These are phyloP conservation scores for Mucor circinelloides DNA, from an alignment of 371 early-diverging fungal genomes.

Conservation along the genomic window DNA sequence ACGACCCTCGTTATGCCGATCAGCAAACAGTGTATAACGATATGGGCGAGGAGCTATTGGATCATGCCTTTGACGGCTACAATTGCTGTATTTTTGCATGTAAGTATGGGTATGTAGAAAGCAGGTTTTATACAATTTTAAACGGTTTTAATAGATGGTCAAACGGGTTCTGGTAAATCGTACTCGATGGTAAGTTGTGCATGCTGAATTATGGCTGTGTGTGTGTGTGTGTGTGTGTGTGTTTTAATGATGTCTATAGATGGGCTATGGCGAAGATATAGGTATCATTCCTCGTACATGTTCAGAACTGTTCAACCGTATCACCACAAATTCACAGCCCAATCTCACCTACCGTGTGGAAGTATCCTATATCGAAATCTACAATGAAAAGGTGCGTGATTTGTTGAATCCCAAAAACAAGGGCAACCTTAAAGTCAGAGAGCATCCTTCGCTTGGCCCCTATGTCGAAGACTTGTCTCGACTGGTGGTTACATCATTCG, in stretches of 20 bases:
- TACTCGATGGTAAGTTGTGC: slow-evolving; percentile 83
- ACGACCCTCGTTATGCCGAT: slow-evolving; percentile 69
- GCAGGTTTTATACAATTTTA: background rate
- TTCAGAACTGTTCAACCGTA: slow-evolving; percentile 75
- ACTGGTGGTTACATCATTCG: slow-evolving; percentile 77
- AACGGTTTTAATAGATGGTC: slow-evolving; percentile 64
- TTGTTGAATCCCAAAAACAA: slow-evolving; percentile 81
- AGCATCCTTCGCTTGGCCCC: slow-evolving; percentile 89
- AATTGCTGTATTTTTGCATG: slow-evolving; percentile 90
- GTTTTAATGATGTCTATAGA: slow-evolving; percentile 24
- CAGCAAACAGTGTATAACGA: slow-evolving; percentile 79
- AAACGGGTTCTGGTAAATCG: slow-evolving; percentile 86
- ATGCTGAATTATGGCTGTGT: no score
- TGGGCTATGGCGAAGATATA: slow-evolving; percentile 74
- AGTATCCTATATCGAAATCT: slow-evolving; percentile 86
- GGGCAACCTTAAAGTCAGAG: slow-evolving; percentile 81
- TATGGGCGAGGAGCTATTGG: slow-evolving; percentile 75
- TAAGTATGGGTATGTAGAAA: slow-evolving; percentile 21
- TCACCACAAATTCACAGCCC: slow-evolving; percentile 44
- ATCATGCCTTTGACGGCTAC: slow-evolving; percentile 89
- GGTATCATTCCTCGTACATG: slow-evolving; percentile 88
- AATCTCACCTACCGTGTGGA: slow-evolving; percentile 71
- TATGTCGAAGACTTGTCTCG: slow-evolving; percentile 91
- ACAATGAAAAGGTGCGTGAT: slow-evolving; percentile 91
- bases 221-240: background rate